Percentiles rank a stretch among this genome's conserved stretches.
Conservation (phyloP, 176 grass and related monocot species). For the Tillandsia fasciculata region DNA sequence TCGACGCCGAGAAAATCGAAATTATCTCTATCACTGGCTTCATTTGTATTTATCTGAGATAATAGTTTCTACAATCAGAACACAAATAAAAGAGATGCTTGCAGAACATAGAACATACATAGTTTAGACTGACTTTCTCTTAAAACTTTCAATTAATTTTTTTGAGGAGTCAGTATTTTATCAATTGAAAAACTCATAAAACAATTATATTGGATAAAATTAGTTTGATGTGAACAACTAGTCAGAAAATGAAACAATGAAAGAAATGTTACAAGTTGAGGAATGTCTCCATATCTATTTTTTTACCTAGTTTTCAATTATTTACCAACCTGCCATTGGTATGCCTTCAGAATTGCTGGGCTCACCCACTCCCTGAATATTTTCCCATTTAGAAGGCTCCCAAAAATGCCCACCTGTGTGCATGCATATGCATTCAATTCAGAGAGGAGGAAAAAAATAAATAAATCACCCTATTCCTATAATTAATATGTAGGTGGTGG, state of each 20-base stretch:
- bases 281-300: too few relatives aligned
- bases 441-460: not conserved
- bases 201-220: too few relatives aligned
- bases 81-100: too few relatives aligned
- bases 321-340: conserved; percentile 13
- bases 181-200: too few relatives aligned
- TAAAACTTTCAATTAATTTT: too few relatives aligned
- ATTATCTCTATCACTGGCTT: not conserved
- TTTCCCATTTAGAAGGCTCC: conserved; percentile 11
- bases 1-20: not conserved
- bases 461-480: not conserved
- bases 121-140: too few relatives aligned
- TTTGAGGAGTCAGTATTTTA: too few relatives aligned
- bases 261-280: too few relatives aligned
- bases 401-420: conserved; percentile 8
- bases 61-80: not conserved
- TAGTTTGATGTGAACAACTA: too few relatives aligned
- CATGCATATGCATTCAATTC: not conserved
- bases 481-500: not conserved
- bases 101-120: too few relatives aligned
- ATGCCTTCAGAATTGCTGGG: conserved; percentile 12
- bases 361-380: conserved; percentile 12
- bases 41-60: conserved; percentile 4
- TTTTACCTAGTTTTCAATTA: not conserved
- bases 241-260: too few relatives aligned